Evolutionary conservation across 202 grass and related monocot species (phyloP), one percentile per base, ranked within the genome.

Genomic region (Thinopyrum obtusiflorum): DNA sequence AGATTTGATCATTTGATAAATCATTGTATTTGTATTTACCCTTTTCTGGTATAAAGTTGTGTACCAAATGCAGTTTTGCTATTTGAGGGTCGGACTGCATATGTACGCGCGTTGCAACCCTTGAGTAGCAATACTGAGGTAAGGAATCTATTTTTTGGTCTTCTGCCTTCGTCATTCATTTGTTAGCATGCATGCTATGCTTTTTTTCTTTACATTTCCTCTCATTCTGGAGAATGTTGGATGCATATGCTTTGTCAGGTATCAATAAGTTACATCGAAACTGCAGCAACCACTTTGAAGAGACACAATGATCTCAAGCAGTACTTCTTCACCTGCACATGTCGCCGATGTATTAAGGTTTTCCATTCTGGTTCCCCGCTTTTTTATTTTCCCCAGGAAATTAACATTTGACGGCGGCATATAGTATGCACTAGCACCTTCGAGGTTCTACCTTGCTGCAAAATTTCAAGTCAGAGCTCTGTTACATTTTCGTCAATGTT

Each of bases 221-320:
- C 57, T 67, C 65, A 29, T 83, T 69, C n/a, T 67, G 80, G 75
- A 27, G 26, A 76, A 80, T 87, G 9, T 55, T 18, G 25, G 35
- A 8, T 68, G 14, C 11, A 14, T 62, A 55, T 83, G 26, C 63
- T 79, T 83, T 82, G 15, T 83, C 79, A 97, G 94, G 74, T 98
- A 55, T 92, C 86, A 44, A 92, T 95, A 89, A 98, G 96, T 93
- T 98, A 98, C 76, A 98, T 98, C 3, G 96, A 94, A 85, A 98
- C 93, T 87, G 91, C 91, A 80, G 82, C 91, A 78, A 86, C 90
- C 18, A 89, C 88, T 77, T 73, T 86, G 88, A 95, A 88, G 80
- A 88, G 91, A 82, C 89, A 92, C 62, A 85, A 84, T 53, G 88
- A 92, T 89, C 87, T 98, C 35, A 98, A 92, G 37, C 93, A 94